Conservation (phyloP, 495 filamentous ascomycete genomes). For the Lentithecium fluviatile region DNA sequence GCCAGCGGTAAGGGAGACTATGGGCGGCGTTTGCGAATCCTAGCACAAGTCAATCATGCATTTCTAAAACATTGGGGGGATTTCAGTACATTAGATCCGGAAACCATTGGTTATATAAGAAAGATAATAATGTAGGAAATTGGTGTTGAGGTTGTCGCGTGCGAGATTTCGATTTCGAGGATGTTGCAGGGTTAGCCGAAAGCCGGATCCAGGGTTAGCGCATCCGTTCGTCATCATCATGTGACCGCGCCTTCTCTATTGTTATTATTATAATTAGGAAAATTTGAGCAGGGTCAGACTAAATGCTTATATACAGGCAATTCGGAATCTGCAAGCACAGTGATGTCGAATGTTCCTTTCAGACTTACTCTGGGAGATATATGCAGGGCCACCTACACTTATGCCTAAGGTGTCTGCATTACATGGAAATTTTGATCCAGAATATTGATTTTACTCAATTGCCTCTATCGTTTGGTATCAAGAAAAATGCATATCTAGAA, state of each 20-base stretch:
- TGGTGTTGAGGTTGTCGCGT: slow-evolving; percentile 3
- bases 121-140: background rate
- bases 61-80: background rate
- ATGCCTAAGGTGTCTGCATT: too few species aligned
- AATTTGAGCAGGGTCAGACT: too few species aligned
- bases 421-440: too few species aligned
- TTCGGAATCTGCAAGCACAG: too few species aligned
- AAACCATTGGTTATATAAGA: slow-evolving; percentile 27
- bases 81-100: slow-evolving; percentile 16
- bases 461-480: too few species aligned
- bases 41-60: slow-evolving; percentile 9
- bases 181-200: background rate
- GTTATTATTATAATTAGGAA: too few species aligned
- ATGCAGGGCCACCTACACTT: too few species aligned
- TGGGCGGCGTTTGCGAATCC: slow-evolving; percentile 41
- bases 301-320: too few species aligned
- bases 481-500: too few species aligned
- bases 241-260: background rate
- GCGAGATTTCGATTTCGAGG: background rate
- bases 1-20: slow-evolving; percentile 54
- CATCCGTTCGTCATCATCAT: background rate
- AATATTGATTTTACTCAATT: too few species aligned
- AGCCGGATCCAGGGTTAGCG: slow-evolving; percentile 7
- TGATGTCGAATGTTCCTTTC: too few species aligned
- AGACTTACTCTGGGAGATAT: too few species aligned